Base-by-base conservation (phyloP, 768 basidiomycete genomes). In the Lepiota venenata region DNA sequence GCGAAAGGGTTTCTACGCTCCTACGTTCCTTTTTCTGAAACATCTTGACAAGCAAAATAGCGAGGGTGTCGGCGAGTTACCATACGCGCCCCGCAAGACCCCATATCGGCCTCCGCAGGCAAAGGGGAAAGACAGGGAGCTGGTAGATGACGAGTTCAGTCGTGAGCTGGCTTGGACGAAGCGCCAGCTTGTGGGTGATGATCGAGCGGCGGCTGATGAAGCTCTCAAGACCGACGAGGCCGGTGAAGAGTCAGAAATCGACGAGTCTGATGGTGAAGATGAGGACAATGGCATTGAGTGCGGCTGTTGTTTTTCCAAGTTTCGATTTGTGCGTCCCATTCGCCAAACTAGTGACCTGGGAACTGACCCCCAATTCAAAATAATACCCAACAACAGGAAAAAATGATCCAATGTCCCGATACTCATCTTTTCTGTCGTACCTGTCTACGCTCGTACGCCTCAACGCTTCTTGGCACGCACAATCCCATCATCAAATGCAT, bases 331-430 rank as follows among this genome's bases (percentile, higher is more conserved):
- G 66, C 53, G 89, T 56, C 32, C 25, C 25, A 25, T 15, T 53
- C n/a, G 12, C 45, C 21, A 11, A 35, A 25, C 48, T 32, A 32
- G 21, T 56, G 47, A 48, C 7, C 43, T 40, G 53, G 38, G 41
- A 25, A 5, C 25, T 52, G 39, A 27, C 35, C 47, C 18, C 49
- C 42, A 5, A 5, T 25, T 5, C 25, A 25, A 25, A 42, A 32
- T 22, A 36, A 38, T 58, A n/a, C 45, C 43, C n/a, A n/a, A 25
- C 27, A 22, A 14, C 55, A 95, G 91, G 80, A 82, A 38, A 83
- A 88, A 60, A 88, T 94, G 85, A 77, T 91, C 1, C 93, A 95
- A 70, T 96, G 93, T 61, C 84, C 88, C 0, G 93, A 94, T 52
- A 84, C 87, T 0, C 93, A 97, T 65, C 80, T 93, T 2, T 97